Evolutionary conservation across 352 stramenopile species (phyloP), one percentile per base, ranked within the genome.

Genomic region (Thalassiosira oceanica): DNA sequence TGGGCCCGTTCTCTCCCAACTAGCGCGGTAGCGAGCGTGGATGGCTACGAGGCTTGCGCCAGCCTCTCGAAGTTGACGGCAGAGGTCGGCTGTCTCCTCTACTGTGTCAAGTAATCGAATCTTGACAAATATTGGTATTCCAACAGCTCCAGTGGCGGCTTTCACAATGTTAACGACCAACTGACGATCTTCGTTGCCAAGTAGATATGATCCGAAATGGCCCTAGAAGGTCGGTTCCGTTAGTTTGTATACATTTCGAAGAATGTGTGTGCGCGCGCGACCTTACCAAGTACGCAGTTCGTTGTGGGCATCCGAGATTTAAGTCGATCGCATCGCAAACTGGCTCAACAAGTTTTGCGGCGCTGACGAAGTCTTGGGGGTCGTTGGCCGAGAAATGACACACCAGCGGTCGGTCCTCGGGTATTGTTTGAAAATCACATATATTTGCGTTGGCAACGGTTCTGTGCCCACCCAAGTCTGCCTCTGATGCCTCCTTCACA

Each of bases 241-340:
- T n/a, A n/a, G n/a, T n/a, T n/a, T n/a, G n/a, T n/a, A n/a, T n/a
- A n/a, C n/a, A n/a, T n/a, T n/a, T n/a, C n/a, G n/a, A n/a, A n/a
- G n/a, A n/a, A n/a, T n/a, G n/a, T n/a, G n/a, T n/a, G n/a, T n/a
- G n/a, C n/a, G n/a, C n/a, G n/a, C n/a, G n/a, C n/a, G n/a, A n/a
- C n/a, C n/a, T n/a, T n/a, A n/a, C n/a, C 29, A 97, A 90, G 56
- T 93, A 94, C 6, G 96, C 96, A 51, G 97, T 97, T 44, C 94
- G 88, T 84, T 98, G 96, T 11, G 96, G 96, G 80, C 96, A 99
- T 45, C 96, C 96, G n/a, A 99, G 80, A 84, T 98, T 99, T 13
- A 99, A 80, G 68, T 99, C 96, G 33, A 98, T 93, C 3, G 94
- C 95, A 77, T 98, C 94, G 75, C 94, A 98, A 53, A 93, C 82